Percentiles rank a stretch among this genome's conserved stretches.
Conservation (phyloP, 179 eudicot species). For the Carnegiea gigantea region DNA sequence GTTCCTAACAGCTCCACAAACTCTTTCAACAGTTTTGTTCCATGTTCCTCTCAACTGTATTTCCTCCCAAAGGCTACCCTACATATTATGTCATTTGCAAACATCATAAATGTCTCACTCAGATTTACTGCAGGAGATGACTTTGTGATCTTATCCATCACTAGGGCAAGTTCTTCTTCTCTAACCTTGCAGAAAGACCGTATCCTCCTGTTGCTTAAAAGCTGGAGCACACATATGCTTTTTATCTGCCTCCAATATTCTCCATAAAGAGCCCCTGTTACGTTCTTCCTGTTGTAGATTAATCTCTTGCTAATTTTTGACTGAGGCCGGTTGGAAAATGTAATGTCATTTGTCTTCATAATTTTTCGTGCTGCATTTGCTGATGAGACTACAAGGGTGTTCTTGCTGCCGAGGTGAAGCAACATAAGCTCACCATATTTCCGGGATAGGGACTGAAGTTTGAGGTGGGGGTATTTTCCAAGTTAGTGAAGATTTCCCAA, state of each 20-base stretch:
- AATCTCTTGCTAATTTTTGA: conserved; percentile 31
- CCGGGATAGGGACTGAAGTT: conserved; percentile 35
- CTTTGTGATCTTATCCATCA: conserved; percentile 37
- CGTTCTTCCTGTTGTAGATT: conserved; percentile 39
- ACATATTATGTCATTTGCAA: conserved; percentile 41
- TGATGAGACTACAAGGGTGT: conserved; percentile 52
- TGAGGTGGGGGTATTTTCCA: conserved; percentile 42
- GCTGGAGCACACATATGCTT: conserved; percentile 48
- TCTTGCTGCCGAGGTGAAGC: conserved; percentile 44
- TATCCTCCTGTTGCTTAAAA: conserved; percentile 40
- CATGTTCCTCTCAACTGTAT: conserved; percentile 33
- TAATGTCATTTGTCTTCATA: conserved; percentile 49
- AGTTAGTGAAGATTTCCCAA: conserved; percentile 65
- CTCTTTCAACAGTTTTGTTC: conserved; percentile 31
- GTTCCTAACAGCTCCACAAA: conserved; percentile 43
- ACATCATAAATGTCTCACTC: conserved; percentile 37
- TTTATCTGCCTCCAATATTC: conserved; percentile 56
- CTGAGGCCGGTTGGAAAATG: conserved; percentile 43
- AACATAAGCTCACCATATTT: conserved; percentile 52
- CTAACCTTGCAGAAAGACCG: conserved; percentile 39
- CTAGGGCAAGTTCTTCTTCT: conserved; percentile 37
- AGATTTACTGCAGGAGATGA: conserved; percentile 33
- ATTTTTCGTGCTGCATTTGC: conserved; percentile 49
- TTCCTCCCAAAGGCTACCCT: conserved; percentile 62
- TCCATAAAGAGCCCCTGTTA: conserved; percentile 45